A percentile compares a stretch with the other conserved stretches of the same genome.
These are phyloP conservation scores for Aspergillus chevalieri DNA, from an alignment of 2,329 filamentous ascomycete genomes.

Conservation along the genomic window DNA sequence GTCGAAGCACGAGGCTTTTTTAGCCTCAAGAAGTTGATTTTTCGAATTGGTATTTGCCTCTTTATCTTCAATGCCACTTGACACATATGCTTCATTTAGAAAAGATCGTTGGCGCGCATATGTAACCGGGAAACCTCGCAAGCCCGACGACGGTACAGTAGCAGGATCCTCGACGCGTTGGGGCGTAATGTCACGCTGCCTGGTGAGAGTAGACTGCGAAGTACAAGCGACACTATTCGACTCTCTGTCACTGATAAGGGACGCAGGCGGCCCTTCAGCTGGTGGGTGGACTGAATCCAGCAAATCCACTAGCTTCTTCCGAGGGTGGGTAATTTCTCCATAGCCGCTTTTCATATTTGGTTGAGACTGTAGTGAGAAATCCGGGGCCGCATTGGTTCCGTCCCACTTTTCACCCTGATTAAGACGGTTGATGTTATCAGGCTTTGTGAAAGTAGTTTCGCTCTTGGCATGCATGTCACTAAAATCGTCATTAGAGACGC, in stretches of 20 bases:
- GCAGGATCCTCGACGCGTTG: conserved; percentile 6
- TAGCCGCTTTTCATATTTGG: neutral
- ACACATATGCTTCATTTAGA: conserved; percentile 44
- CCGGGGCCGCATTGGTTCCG: neutral
- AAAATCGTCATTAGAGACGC: too few species aligned
- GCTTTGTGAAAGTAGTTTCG: neutral
- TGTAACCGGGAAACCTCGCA: conserved; percentile 45
- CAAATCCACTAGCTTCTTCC: conserved; percentile 32
- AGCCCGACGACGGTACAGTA: conserved; percentile 14
- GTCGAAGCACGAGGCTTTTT: conserved; percentile 8
- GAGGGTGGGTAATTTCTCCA: conserved; percentile 14
- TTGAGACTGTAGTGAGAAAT: neutral
- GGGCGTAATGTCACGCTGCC: neutral
- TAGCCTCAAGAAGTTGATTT: conserved; percentile 4
- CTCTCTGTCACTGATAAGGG: conserved; percentile 7
- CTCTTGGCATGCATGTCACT: neutral
- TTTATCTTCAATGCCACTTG: conserved; percentile 7
- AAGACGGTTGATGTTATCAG: neutral
- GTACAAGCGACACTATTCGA: neutral
- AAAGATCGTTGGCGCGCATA: conserved; percentile 57
- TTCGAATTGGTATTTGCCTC: neutral
- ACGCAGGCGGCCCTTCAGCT: conserved; percentile 5
- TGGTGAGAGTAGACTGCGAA: neutral
- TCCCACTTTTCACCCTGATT: neutral
- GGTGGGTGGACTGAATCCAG: conserved; percentile 15